Evolutionary conservation across 768 basidiomycete species (phyloP), one percentile per base, ranked within the genome.

Genomic region (Imleria badia): DNA sequence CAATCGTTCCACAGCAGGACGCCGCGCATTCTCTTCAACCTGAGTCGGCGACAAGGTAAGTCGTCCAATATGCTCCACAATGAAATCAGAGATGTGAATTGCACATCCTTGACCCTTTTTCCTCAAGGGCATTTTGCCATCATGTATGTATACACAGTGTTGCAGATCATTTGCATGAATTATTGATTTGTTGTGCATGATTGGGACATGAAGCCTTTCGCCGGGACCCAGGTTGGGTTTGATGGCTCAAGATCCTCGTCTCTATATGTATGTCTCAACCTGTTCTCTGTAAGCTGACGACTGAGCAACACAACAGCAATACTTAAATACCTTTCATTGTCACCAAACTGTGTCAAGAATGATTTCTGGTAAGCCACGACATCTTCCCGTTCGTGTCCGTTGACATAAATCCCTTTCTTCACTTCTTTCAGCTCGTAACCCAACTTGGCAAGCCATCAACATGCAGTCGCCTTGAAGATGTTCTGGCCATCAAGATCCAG

Each of bases 1-100:
- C 17, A 38, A 19, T n/a, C 10, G n/a, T 17, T 38, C n/a, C 4
- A 6, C 17, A 8, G 17, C n/a, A 19, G 36, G 36, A 7, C n/a
- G 36, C 8, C n/a, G 8, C 7, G 42, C 42, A 43, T 43, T 17
- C 23, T 26, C 17, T 26, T 43, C 15, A 43, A 26, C 23, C 9
- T 43, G 19, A 19, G n/a, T 10, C 2, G 6, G 11, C 0, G 10
- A 20, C 39, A 40, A 40, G 20, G 20, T 20, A 40, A 40, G 39
- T 19, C 39, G 4, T 4, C 39, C 39, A 40, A 9, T 20, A 12
- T 40, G 19, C 20, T 22, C 41, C 31, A 31, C 11, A 31, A 78
- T 72, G 49, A 77, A 78, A 33, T 73, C 75, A 3, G 75, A 79
- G 10, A 74, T 66, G 63, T 77, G 73, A 33, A 76, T 76, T 6